phyloP scores from a whole-genome alignment of 305 asterid species.

The Rubia peregrina region DNA sequence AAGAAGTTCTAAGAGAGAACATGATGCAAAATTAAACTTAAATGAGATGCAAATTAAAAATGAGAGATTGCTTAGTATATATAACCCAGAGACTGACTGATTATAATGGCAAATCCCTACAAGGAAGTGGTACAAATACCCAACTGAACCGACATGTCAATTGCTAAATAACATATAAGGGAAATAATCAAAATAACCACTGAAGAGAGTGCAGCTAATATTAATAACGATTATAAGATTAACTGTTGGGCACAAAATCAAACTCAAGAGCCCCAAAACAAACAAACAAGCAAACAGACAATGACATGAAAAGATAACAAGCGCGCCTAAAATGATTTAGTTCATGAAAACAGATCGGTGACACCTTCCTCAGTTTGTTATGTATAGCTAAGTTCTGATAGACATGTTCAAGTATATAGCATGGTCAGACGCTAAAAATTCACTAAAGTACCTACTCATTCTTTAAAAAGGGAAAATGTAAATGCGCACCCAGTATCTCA shows the following conservation, averaged over 20 bases:
- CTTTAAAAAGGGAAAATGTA: neutral
- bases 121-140: neutral
- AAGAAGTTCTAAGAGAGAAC: conserved; percentile 7
- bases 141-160: neutral
- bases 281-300: neutral
- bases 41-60: neutral
- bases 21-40: neutral
- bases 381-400: neutral
- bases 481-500: neutral
- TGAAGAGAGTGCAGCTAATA: neutral
- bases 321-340: neutral
- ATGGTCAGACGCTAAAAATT: neutral
- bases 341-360: neutral
- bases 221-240: neutral
- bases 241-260: conserved; percentile 1
- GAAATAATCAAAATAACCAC: neutral
- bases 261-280: neutral
- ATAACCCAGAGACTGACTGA: neutral
- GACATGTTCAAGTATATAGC: neutral
- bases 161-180: neutral
- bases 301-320: neutral
- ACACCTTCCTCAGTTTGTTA: neutral
- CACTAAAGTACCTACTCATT: neutral
- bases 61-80: neutral
- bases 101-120: neutral